These are phyloP conservation scores for Sparassis latifolia DNA, from an alignment of 1,284 basidiomycete species.

Conservation along the genomic window DNA sequence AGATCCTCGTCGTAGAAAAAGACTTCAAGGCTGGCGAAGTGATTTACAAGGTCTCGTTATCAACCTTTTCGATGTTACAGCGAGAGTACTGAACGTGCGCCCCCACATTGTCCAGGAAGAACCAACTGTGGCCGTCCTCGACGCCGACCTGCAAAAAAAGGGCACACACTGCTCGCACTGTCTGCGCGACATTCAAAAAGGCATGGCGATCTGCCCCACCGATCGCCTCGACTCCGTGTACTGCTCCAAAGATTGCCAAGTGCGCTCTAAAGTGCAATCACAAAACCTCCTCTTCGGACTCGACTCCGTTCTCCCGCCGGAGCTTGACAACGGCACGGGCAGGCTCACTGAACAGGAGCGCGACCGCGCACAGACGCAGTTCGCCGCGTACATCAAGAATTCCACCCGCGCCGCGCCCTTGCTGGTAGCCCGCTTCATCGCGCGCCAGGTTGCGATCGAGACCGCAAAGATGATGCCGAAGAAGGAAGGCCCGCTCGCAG, in stretches of 20 bases:
- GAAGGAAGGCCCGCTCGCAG: conserved; percentile 18
- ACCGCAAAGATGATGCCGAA: conserved; percentile 45
- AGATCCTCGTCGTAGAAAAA: conserved; percentile 58
- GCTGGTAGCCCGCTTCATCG: conserved; percentile 65
- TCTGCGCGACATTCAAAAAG: conserved; percentile 46
- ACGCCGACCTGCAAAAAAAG: conserved; percentile 58
- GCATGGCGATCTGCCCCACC: conserved; percentile 34
- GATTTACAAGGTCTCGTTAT: conserved; percentile 58
- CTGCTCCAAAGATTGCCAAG: conserved; percentile 66
- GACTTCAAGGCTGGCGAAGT: conserved; percentile 64
- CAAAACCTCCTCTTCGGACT: conserved; percentile 66
- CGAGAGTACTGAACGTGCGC: neutral
- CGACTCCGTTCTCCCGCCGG: conserved; percentile 52
- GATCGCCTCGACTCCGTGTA: conserved; percentile 56
- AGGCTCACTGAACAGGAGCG: conserved; percentile 36
- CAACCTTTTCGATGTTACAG: neutral
- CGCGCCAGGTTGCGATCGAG: conserved; percentile 61
- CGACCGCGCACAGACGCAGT: conserved; percentile 49
- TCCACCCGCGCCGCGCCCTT: conserved; percentile 41
- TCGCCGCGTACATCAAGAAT: conserved; percentile 47
- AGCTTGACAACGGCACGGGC: conserved; percentile 34
- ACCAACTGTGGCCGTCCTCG: conserved; percentile 62
- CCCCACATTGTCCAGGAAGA: conserved; percentile 46
- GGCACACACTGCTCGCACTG: conserved; percentile 70
- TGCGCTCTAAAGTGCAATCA: conserved; percentile 48